A percentile compares a stretch with the other conserved stretches of the same genome.
Conservation (phyloP, 225 moss, liverwort and hornwort genomes). For the Straminergon stramineum region DNA sequence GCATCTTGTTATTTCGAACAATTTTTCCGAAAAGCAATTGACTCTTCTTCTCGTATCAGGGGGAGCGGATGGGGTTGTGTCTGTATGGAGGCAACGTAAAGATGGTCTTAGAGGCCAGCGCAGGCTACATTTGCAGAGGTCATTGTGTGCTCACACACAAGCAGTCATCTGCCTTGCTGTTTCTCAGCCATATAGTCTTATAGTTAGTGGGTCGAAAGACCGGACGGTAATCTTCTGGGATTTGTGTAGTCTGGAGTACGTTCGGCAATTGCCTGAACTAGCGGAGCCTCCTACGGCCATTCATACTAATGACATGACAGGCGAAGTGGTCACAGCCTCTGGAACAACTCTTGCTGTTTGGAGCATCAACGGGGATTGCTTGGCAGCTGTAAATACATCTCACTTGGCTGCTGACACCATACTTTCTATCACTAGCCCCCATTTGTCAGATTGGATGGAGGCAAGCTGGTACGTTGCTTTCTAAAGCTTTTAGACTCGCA, state of each 20-base stretch:
- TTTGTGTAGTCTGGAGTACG: conserved; percentile 72
- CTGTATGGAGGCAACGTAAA: conserved; percentile 80
- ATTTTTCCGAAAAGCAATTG: neutral
- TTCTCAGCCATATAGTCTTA: conserved; percentile 83
- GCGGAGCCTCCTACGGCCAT: conserved; percentile 76
- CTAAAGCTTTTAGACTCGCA: neutral
- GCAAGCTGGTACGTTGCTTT: conserved; percentile 57
- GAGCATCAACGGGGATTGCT: conserved; percentile 89
- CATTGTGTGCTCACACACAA: conserved; percentile 74
- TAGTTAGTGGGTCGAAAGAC: conserved; percentile 81
- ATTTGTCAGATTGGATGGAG: conserved; percentile 90
- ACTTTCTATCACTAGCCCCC: conserved; percentile 73
- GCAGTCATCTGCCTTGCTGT: conserved; percentile 74
- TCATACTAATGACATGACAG: conserved; percentile 84
- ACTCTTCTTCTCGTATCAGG: conserved; percentile 17
- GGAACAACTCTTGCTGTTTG: conserved; percentile 78
- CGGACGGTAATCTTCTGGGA: conserved; percentile 91
- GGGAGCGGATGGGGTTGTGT: conserved; percentile 83
- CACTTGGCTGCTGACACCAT: conserved; percentile 63
- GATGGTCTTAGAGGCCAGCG: conserved; percentile 60
- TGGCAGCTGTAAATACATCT: conserved; percentile 78
- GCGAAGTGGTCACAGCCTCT: conserved; percentile 85
- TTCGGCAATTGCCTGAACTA: conserved; percentile 78
- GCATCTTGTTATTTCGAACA: neutral
- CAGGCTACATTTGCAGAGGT: conserved; percentile 61